These are phyloP conservation scores for Polyporus arcularius DNA, from an alignment of 768 basidiomycete genomes.

Conservation along the genomic window DNA sequence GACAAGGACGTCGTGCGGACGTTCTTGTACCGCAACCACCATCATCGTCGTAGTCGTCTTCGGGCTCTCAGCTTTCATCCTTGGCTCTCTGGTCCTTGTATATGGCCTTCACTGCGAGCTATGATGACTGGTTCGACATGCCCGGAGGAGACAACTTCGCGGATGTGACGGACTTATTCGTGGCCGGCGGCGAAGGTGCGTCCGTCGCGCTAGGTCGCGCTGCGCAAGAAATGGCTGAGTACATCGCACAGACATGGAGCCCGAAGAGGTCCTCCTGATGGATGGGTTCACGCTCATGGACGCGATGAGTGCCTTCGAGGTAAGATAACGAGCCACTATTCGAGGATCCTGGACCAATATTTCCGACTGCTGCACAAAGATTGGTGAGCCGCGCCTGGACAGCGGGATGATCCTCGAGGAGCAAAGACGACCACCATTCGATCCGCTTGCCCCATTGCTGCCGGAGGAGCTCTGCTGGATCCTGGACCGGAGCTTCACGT, in stretches of 20 bases:
- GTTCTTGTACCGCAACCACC: slow-evolving; percentile 1
- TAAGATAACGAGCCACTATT: slow-evolving; percentile 32
- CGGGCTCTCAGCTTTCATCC: not conserved
- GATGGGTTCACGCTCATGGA: slow-evolving; percentile 77
- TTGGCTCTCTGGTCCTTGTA: not conserved
- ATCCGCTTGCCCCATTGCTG: slow-evolving; percentile 61
- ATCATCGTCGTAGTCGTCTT: not conserved
- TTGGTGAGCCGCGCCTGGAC: slow-evolving; percentile 88
- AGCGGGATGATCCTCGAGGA: slow-evolving; percentile 61
- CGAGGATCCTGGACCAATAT: slow-evolving; percentile 13
- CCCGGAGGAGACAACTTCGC: slow-evolving; percentile 64
- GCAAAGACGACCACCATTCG: slow-evolving; percentile 51
- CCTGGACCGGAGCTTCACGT: slow-evolving; percentile 72
- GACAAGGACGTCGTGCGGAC: not conserved
- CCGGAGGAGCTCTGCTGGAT: slow-evolving; percentile 90
- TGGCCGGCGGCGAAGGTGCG: slow-evolving; percentile 62
- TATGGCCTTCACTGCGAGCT: slow-evolving; percentile 4
- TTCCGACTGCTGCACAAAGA: slow-evolving; percentile 44
- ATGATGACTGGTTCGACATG: slow-evolving; percentile 27
- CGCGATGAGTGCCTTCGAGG: slow-evolving; percentile 94
- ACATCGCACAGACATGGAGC: slow-evolving; percentile 53
- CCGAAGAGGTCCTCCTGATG: slow-evolving; percentile 63
- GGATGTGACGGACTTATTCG: slow-evolving; percentile 65
- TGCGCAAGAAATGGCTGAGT: not conserved
- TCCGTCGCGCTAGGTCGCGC: not conserved